Base-by-base conservation (phyloP, 2,329 filamentous ascomycete species). In the Cercospora janseana region DNA sequence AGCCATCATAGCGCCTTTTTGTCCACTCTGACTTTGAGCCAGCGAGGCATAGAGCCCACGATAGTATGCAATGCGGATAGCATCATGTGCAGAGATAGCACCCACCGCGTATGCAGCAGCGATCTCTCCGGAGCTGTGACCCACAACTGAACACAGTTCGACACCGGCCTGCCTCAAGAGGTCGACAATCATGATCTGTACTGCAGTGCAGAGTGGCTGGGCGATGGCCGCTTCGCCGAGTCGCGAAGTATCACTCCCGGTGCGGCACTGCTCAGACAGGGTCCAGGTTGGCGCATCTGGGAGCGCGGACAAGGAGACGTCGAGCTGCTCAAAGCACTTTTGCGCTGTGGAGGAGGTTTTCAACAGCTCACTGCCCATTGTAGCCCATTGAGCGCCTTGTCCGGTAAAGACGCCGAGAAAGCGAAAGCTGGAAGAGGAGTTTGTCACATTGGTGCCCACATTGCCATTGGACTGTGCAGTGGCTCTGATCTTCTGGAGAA, bases 171-270 rank as follows among this genome's bases (percentile, higher is more conserved):
- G 31, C 6, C 12, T 16, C 1, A 78, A 65, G 0, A 72, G 57
- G n/a, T 76, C 67, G 0, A 75, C 65, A 1, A 79, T 57, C 0
- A 68, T 77, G 2, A 82, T 67, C 56, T 82, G 80, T 1, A 82
- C 29, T 0, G 78, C 78, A 0, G 79, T 81, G 44, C 74, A 80
- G 0, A 79, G 58, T 1, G 79, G 76, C 55, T 82, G 79, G 0
- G 75, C 70, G 20, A 79, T 56, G 20, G 58, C 60, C 2, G 68
- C 59, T 16, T 63, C 49, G 18, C 47, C 13, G 6, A 61, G 23
- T 3, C 50, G 49, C 2, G 43, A 51, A 6, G 34, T 24, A 9
- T 46, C 34, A 13, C 20, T 32, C 10, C 47, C 34, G 16, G 50
- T 49, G n/a, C 41, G 28, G 10, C 61, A 53, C 46, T 61, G 50